phyloP scores from a whole-genome alignment of 495 filamentous ascomycete species.

The Hyaloscypha hepaticicola region DNA sequence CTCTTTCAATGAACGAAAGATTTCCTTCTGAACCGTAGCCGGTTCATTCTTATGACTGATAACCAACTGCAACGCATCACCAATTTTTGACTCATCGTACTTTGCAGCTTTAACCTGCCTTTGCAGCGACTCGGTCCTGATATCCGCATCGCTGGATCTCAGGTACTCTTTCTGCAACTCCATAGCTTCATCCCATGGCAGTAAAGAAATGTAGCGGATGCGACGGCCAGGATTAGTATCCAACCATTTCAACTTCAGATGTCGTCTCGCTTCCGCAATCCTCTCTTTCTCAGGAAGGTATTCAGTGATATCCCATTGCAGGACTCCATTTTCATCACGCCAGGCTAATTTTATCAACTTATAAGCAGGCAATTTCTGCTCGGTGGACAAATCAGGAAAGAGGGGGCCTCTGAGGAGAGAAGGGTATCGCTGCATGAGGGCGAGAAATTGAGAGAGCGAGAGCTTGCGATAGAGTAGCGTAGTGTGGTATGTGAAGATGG shows the following conservation, averaged over 20 bases:
- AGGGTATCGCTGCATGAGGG: constrained; percentile 20
- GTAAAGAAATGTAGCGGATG: constrained; percentile 12
- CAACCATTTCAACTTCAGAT: constrained; percentile 11
- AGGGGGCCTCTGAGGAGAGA: constrained; percentile 10
- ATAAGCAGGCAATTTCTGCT: constrained; percentile 25
- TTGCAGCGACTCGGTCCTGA: not conserved
- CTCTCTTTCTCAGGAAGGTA: constrained; percentile 17
- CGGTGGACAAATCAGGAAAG: constrained; percentile 9
- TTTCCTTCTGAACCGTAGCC: constrained; percentile 4
- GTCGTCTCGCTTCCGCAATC: constrained; percentile 8
- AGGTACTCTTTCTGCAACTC: constrained; percentile 7
- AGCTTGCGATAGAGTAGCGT: constrained; percentile 21
- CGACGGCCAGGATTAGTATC: not conserved
- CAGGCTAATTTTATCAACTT: constrained; percentile 1
- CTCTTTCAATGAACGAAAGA: not conserved
- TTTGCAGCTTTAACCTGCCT: constrained; percentile 2
- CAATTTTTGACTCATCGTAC: not conserved
- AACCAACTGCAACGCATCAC: constrained; percentile 5
- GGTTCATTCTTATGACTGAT: constrained; percentile 13
- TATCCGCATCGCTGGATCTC: constrained; percentile 2
- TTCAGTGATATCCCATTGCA: not conserved
- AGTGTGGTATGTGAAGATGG: constrained; percentile 9
- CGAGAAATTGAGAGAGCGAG: constrained; percentile 19
- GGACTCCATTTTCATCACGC: not conserved
- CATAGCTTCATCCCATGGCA: constrained; percentile 20